Base-by-base conservation (phyloP, 2,329 filamentous ascomycete species). In the Fulvia fulva region DNA sequence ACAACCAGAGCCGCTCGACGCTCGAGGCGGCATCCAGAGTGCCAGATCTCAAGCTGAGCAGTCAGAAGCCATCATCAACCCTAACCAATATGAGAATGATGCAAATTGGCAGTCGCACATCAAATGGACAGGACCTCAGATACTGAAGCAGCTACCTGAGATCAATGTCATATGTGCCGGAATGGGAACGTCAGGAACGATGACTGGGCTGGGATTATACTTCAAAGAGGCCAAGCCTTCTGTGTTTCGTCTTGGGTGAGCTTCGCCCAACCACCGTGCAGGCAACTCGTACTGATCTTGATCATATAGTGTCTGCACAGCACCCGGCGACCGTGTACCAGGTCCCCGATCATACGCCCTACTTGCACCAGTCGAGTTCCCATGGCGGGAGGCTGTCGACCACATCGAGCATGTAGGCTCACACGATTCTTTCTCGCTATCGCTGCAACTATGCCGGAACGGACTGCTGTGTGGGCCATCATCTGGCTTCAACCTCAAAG, bases 181-280 rank as follows among this genome's bases (percentile, higher is more conserved):
- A 25, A 92, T 93, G 7, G 92, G 92, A 2, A 97, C 93, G 0
- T 92, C 92, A n/a, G 93, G 93, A 5, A 97, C 93, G 3, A 86
- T 97, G 30, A 88, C 90, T 5, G 93, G 93, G 11, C 87, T 96
- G 23, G 87, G 81, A 0, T 77, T 74, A 1, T 83, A 77, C 65
- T 80, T 83, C 68, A 81, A 77, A 56, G 67, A 65, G 1, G 47
- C 68, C 2, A 83, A 82, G 61, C 78, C 75, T 5, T 71, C 77
- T 0, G 64, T 68, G 1, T 23, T 63, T 23, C 51, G 60, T 12
- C 52, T 63, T 19, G 60, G 51, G 53, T 46, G 21, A 45, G 51
- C 32, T 19, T 32, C 28, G 28, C 12, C 28, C 28, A 5, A 12
- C 28, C 28, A n/a, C 30, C 60, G 66, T 26, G 28, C 8, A 12